Conservation (phyloP, 495 filamentous ascomycete species). For the Oidiodendron maius region DNA sequence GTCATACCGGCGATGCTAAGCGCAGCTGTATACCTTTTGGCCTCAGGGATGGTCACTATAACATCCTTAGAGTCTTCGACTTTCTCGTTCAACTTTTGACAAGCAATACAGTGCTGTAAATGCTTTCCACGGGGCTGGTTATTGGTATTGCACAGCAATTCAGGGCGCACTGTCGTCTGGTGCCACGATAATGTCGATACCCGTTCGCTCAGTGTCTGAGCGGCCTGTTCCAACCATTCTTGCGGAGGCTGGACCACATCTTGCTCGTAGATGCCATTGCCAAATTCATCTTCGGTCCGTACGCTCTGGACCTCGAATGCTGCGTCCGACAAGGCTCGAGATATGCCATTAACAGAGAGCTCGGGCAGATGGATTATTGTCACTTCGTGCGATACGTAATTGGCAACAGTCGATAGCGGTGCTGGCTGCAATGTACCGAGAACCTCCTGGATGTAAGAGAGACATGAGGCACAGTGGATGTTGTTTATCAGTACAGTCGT, state of each 20-base stretch:
- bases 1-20: conserved; percentile 80
- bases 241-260: neutral
- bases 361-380: conserved; percentile 23
- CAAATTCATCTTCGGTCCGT: neutral
- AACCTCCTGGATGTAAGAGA: conserved; percentile 46
- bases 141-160: conserved; percentile 6
- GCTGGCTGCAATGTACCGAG: conserved; percentile 32
- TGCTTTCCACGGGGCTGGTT: conserved; percentile 5
- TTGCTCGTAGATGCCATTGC: neutral
- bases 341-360: conserved; percentile 19
- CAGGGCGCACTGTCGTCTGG: too few relatives aligned
- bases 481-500: conserved; percentile 29
- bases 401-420: conserved; percentile 47
- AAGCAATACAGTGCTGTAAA: conserved; percentile 17
- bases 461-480: conserved; percentile 58
- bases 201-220: conserved; percentile 8
- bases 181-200: neutral
- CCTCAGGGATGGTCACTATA: too few relatives aligned
- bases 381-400: conserved; percentile 50
- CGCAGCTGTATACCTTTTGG: conserved; percentile 55
- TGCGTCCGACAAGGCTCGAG: conserved; percentile 27
- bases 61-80: conserved; percentile 6
- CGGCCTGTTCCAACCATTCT: conserved; percentile 15
- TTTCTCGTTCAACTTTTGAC: conserved; percentile 17
- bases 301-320: conserved; percentile 21